Base-by-base conservation (phyloP, 2,329 filamentous ascomycete species). In the Aspergillus sergii region DNA sequence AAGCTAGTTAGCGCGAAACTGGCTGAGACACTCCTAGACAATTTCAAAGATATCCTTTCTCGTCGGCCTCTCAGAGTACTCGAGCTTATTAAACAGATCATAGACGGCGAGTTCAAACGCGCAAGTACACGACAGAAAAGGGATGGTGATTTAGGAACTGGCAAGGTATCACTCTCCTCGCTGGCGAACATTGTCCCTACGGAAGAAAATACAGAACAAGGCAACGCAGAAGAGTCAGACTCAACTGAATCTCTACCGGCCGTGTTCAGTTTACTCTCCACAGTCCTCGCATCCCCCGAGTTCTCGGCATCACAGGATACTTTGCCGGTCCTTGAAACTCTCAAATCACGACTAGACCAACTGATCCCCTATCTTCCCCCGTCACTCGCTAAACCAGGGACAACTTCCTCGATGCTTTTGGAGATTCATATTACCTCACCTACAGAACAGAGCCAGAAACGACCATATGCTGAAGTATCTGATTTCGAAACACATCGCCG, bases 191-290 rank as follows among this genome's bases (percentile, higher is more conserved):
- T 81, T 32, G 72, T 74, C 2, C 55, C 69, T 1, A 65, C 68
- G 0, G 62, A 72, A 1, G 61, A 72, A 16, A 51, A 61, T 2
- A 34, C 65, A 12, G 56, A 68, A n/a, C 51, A 66, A 39, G 64
- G 57, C 66, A n/a, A 41, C 36, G 55, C 61, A 6, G 57, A 60
- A 3, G 68, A 64, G 10, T 32, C 61, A 53, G 78, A 79, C 19
- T 69, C 72, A 26, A 69, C 69, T 5, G 78, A 81, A 55, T 78
- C 77, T 3, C 61, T 81, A 32, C 75, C 78, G 6, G 74, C 75
- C 11, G 78, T 79, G 10, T 78, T 81, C 66, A 81, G 79, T 59
- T 67, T 81, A 21, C 68, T 81, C 3, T 81, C 79, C 4, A 80
- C 79, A 8, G 75, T 81, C 8, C 66, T 81, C 26, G 74, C 79